Evolutionary conservation across 2,329 filamentous ascomycete genomes (phyloP), one percentile per base, ranked within the genome.

Genomic region (Hymenoscyphus salicellus): DNA sequence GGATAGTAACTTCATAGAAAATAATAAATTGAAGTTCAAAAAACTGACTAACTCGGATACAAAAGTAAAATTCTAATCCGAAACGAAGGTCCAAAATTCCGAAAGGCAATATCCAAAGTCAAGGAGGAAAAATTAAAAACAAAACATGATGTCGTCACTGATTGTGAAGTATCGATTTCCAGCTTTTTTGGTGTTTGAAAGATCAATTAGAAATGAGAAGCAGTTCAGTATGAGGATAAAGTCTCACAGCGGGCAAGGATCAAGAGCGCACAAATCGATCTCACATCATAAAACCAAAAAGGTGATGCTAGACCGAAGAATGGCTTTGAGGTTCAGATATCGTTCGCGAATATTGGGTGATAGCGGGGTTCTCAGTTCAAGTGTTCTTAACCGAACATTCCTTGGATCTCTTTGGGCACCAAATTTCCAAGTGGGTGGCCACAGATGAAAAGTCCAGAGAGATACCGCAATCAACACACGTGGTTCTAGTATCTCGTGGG

Each of bases 361-460:
- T 32, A 4, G 30, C 7, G 7, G 7, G 30, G n/a, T n/a, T n/a
- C n/a, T n/a, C n/a, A n/a, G n/a, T n/a, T n/a, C n/a, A n/a, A n/a
- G n/a, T n/a, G n/a, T n/a, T n/a, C n/a, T n/a, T n/a, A n/a, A n/a
- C n/a, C n/a, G n/a, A n/a, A n/a, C n/a, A n/a, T n/a, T 3, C 30
- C 30, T 32, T 3, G 30, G 7, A 32, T 32, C 30, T 11, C 2
- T 46, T 46, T 20, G 41, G 41, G 41, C 41, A 46, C 20, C 5
- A 7, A 49, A 1, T 1, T 0, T 8, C 1, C 2, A 23, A 7
- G 23, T 49, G 43, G 5, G 1, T 2, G 2, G 1, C n/a, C 5
- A 32, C 5, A 32, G 55, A 56, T 20, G 55, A 56, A 3, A n/a
- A 14, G 3, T 56, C 55, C n/a, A 56, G 20, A 7, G 26, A 32